Conservation (phyloP, 805 yeast species). For the Blastobotrys robertii region DNA sequence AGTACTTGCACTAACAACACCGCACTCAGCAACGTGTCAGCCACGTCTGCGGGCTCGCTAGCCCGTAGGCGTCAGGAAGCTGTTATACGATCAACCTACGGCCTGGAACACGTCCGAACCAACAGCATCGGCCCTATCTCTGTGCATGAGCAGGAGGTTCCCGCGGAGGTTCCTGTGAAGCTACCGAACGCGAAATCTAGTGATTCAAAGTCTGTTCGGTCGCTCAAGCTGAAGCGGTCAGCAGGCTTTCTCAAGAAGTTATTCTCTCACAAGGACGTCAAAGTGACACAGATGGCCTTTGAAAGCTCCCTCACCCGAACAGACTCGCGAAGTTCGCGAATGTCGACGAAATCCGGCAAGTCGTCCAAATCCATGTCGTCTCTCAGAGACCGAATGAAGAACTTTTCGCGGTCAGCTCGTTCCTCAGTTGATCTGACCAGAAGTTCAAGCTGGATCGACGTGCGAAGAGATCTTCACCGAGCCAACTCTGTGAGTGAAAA, state of each 20-base stretch:
- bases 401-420: not conserved
- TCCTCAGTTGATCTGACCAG: not conserved
- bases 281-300: too few relatives aligned
- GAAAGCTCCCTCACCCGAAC: conserved; percentile 1
- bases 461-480: conserved; percentile 55
- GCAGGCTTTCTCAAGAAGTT: conserved; percentile 21
- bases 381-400: not conserved
- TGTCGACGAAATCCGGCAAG: conserved; percentile 13
- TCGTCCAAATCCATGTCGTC: conserved; percentile 15
- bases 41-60: conserved; percentile 82
- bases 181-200: conserved; percentile 13
- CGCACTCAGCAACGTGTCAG: conserved; percentile 58
- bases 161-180: conserved; percentile 14
- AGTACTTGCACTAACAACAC: conserved; percentile 25
- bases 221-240: conserved; percentile 23
- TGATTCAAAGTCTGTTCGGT: conserved; percentile 5
- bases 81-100: not conserved
- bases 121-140: not conserved
- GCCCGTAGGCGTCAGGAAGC: conserved; percentile 51
- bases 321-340: conserved; percentile 5
- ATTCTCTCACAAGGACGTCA: conserved; percentile 6
- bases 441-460: conserved; percentile 38
- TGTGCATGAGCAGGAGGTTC: not conserved
- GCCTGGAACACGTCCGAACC: not conserved
- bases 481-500: conserved; percentile 56